These are phyloP conservation scores for Leccinum pallidistipes DNA, from an alignment of 1,284 basidiomycete species.

Conservation along the genomic window DNA sequence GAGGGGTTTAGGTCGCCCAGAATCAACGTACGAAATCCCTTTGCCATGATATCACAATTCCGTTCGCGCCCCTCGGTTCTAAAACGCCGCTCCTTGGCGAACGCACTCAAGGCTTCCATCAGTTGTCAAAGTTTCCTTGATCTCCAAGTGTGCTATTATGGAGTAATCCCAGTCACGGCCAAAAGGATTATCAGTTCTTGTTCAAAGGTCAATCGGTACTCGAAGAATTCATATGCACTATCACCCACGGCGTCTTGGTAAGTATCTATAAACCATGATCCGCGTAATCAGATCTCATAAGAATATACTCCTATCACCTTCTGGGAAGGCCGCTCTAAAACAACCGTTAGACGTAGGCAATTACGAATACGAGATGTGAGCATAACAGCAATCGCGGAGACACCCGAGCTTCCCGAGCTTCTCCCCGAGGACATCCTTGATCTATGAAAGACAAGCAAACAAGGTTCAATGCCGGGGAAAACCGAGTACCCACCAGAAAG, in stretches of 20 bases:
- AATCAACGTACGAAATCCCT: background rate
- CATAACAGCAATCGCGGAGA: background rate
- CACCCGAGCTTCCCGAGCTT: background rate
- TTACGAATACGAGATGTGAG: background rate
- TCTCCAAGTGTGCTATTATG: background rate
- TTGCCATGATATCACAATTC: background rate
- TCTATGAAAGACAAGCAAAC: background rate
- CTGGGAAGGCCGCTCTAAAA: slow-evolving; percentile 1
- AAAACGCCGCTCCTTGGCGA: slow-evolving; percentile 5
- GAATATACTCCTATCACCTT: background rate
- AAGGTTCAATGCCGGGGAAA: background rate
- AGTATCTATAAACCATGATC: background rate
- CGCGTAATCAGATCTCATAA: background rate
- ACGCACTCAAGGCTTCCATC: background rate
- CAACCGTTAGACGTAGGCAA: background rate
- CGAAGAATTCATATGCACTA: background rate
- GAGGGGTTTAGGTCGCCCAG: background rate
- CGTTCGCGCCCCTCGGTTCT: background rate
- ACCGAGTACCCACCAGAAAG: background rate
- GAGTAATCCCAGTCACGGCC: background rate
- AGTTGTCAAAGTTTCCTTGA: background rate
- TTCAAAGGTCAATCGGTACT: background rate
- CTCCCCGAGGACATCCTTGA: slow-evolving; percentile 15
- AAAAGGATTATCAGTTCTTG: background rate
- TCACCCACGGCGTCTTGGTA: background rate